Evolutionary conservation across 169 alveolate species (phyloP), one percentile per base, ranked within the genome.

Genomic region (Besnoitia besnoiti): DNA sequence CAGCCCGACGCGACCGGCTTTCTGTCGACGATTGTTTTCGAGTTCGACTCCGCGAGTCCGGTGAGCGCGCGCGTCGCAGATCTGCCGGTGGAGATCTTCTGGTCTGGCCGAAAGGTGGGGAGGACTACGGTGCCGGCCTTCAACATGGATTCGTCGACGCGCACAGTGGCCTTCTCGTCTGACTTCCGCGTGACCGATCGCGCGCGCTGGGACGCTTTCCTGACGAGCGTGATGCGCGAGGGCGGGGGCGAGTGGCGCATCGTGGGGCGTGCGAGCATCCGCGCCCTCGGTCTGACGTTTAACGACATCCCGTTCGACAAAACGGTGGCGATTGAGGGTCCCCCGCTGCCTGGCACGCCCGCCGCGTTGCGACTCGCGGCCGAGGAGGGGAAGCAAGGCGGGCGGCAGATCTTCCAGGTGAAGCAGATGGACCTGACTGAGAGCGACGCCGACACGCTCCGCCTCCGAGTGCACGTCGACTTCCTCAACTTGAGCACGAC

Each of bases 191-290:
- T 89, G 39, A 47, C 62, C 24, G 77, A 89, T 35, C 47, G 10
- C 4, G 39, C 80, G 59, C 40, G 39, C n/a, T 89, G 92, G 92
- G 76, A 39, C 10, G 76, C 39, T 4, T 50, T 73, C 27, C 40
- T 55, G 3, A 21, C 21, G 24, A 76, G 19, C 7, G 27, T 89
- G 55, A 49, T 89, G 33, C 21, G 55, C 27, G 44, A 27, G 19
- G 92, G 92, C 2, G 44, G 16, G 40, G 37, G 49, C 79, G 55
- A 73, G 35, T 89, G 92, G 92, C n/a, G 67, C 12, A 89, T 89
- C 10, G 8, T 5, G 30, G 92, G 92, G 16, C 24, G 8, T 0
- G 39, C 88, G 0, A 30, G 37, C 73, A 47, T 89, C 73, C 44
- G 39, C 21, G 49, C 79, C 16, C 33, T 89, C 4, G 92, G 92